phyloP scores from a whole-genome alignment of 495 filamentous ascomycete species.

The Penicillium malachiteum region DNA sequence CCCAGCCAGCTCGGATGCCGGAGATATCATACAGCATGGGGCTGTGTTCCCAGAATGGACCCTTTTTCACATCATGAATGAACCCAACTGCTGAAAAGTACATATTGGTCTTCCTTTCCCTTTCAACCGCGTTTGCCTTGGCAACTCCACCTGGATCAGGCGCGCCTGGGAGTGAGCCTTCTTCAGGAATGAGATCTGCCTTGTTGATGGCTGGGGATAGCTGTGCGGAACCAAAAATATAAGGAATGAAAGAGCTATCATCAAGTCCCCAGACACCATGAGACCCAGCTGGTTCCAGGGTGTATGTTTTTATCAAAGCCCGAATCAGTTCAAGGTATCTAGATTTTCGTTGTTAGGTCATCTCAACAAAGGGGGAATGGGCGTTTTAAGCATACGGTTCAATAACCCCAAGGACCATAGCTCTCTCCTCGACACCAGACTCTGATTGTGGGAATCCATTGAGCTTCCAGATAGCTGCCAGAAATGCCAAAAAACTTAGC shows the following conservation, averaged over 20 bases:
- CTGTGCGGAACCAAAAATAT: slow-evolving; percentile 90
- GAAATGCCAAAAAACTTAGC: slow-evolving; percentile 87
- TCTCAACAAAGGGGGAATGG: not conserved
- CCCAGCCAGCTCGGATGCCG: slow-evolving; percentile 88
- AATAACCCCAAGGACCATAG: slow-evolving; percentile 76
- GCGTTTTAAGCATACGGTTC: slow-evolving; percentile 63
- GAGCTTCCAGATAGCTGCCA: slow-evolving; percentile 88
- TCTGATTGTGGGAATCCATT: slow-evolving; percentile 61
- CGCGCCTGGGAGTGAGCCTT: slow-evolving; percentile 71
- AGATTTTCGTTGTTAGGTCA: slow-evolving; percentile 6
- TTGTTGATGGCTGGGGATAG: slow-evolving; percentile 69
- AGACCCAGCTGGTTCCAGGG: slow-evolving; percentile 90
- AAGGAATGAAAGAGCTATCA: slow-evolving; percentile 96
- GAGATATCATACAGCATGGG: slow-evolving; percentile 94
- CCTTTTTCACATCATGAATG: slow-evolving; percentile 96
- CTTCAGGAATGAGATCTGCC: slow-evolving; percentile 61
- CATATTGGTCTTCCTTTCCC: slow-evolving; percentile 71
- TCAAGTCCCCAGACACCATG: slow-evolving; percentile 98
- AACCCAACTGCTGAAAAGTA: slow-evolving; percentile 99
- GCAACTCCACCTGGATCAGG: slow-evolving; percentile 69
- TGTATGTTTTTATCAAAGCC: slow-evolving; percentile 81
- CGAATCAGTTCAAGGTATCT: slow-evolving; percentile 87
- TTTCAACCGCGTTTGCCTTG: slow-evolving; percentile 63
- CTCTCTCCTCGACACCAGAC: slow-evolving; percentile 63
- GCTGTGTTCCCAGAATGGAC: slow-evolving; percentile 98